Conservation (phyloP, 2,329 filamentous ascomycete species). For the Penicillium sp. region DNA sequence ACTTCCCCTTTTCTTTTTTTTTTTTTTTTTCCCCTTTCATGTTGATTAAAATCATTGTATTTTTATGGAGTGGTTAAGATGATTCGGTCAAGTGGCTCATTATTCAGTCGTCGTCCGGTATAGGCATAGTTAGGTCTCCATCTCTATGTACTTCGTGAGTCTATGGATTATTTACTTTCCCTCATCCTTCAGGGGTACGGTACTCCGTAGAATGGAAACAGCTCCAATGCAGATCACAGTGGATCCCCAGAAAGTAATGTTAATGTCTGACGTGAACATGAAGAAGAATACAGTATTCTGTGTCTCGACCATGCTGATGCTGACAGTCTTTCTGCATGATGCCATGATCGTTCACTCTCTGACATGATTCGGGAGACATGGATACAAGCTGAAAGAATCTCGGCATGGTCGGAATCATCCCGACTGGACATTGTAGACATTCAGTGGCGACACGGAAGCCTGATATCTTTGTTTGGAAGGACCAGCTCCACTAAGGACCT, state of each 20-base stretch:
- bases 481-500: conserved; percentile 6
- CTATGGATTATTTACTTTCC: background rate
- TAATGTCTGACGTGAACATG: conserved; percentile 4
- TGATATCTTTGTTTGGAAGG: background rate
- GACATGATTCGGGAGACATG: background rate
- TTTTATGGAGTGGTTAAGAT: background rate
- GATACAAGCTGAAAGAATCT: conserved; percentile 10
- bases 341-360: background rate
- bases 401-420: conserved; percentile 4
- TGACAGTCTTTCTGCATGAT: conserved; percentile 5
- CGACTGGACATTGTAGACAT: background rate
- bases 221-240: conserved; percentile 3
- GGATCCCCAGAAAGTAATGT: conserved; percentile 6
- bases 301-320: background rate
- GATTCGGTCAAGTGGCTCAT: background rate
- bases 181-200: background rate
- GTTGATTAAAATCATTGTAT: background rate
- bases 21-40: background rate
- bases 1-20: background rate
- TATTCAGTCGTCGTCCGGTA: background rate
- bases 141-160: background rate
- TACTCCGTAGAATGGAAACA: background rate
- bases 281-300: background rate
- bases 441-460: background rate
- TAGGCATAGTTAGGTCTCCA: background rate